Base-by-base conservation (phyloP, 2,329 filamentous ascomycete species). In the Purpureocillium lavendulum region DNA sequence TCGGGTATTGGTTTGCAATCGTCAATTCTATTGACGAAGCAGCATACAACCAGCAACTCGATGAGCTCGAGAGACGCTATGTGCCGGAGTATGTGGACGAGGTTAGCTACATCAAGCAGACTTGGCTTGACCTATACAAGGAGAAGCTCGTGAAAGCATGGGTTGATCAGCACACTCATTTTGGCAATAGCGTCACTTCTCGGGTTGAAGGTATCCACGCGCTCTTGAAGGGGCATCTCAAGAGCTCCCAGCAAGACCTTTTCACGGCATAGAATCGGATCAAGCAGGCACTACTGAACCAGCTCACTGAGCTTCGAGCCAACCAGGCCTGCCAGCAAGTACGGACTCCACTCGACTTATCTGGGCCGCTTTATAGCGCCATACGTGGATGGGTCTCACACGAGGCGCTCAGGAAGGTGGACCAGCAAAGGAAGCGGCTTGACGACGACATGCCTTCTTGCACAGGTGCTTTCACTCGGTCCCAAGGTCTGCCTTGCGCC, bases 121-220 rank as follows among this genome's bases (percentile, higher is more conserved):
- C 30, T 2, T 51, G 40, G 48, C 43, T 52, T 38, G 30, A 45
- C 3, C 41, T 33, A 21, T 47, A 47, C 26, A 52, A 53, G 18
- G 42, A 53, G 33, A 50, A 41, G 40, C 33, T 53, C 24, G 43
- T 49, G 2, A 48, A 46, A 30, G 45, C 39, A 12, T 51, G 39
- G 44, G 46, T 53, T 33, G 37, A 51, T 40, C 12, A 40, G 26
- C 28, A 47, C 15, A 14, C 21, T 16, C 42, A 49, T 34, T 51
- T 51, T 36, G 37, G 42, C 26, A 47, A 51, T 12, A 29, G 44
- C n/a, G 38, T 40, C 39, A 49, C 44, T 18, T 49, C 39, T 26
- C 35, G 41, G 3, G 41, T 40, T 32, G 40, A 49, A 37, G 45
- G 46, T 13, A 47, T 48, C 17, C 28, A 50, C 40, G 13, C 29